Evolutionary conservation across 106 monocot genomes (phyloP), one percentile per base, ranked within the genome.

Genomic region (Platanthera zijinensis): DNA sequence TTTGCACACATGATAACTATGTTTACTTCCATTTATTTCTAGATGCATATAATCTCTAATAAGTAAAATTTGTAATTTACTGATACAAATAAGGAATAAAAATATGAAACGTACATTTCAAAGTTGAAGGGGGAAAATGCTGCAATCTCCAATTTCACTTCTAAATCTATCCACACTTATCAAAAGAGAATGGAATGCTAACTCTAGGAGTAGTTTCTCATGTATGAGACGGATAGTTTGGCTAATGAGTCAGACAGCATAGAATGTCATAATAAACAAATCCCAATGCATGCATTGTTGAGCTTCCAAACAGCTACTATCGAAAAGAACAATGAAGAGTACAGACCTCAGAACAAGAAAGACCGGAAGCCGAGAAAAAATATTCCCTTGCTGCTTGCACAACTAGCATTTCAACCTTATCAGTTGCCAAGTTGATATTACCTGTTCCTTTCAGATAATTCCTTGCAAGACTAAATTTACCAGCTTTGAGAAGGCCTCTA

Each of bases 381-480:
- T 93, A 96, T 59, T 96, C 96, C 73, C 87, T 85, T 80, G 93
- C 93, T 57, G 90, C 96, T 80, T 90, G 93, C 77, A 96, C 84
- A 61, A 96, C 93, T 19, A 96, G 81, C 79, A 77, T 84, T 82
- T 96, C 96, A 68, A 91, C 91, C 71, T 96, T 96, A 61, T 89
- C 93, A 72, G 74, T 75, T 74, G 82, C 61, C 76, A 96, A 84
- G 74, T 73, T 5, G 66, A 89, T 71, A 56, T 80, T 76, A 69
- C 83, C 84, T 50, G 85, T 88, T 18, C 92, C 95, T 80, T 90
- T 90, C n/a, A 93, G 74, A 76, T 96, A 96, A 83, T 91, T 93
- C 56, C 96, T 90, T 78, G 96, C 96, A 80, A 96, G 89, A 15
- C 90, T 87, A 79, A 96, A 93, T 80, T 93, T 96, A 39, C 90